Evolutionary conservation across 2,329 filamentous ascomycete species (phyloP), one percentile per base, ranked within the genome.

Genomic region (Botrytis porri): DNA sequence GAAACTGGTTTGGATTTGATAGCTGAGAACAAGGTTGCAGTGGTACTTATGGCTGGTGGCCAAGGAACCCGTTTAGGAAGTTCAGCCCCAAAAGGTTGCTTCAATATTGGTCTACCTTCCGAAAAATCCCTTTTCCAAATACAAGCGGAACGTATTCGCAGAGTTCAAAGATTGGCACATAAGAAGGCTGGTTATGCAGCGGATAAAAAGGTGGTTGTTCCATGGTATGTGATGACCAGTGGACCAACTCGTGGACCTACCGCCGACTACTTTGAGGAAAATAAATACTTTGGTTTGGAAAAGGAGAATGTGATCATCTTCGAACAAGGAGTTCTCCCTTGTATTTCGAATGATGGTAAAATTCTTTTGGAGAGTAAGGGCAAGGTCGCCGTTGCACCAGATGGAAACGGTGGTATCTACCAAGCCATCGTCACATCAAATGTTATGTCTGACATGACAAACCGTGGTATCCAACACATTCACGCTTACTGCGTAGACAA

Each of bases 151-250:
- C 88, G 96, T 71, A 98, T 99, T 81, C 87, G 87, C 80, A 97
- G 94, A 85, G 84, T 97, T 14, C 93, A 98, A 84, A 84, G 90
- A 79, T 86, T 98, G 76, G 95, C 95, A 61, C 87, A 90, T 78
- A 90, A 92, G 82, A 89, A 91, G 81, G 86, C 88, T 71, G 88
- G 88, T 73, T 87, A 87, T 77, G 81, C 80, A 65, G 85, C 84
- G 74, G 85, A 85, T 66, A 86, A 85, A 72, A 85, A 85, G 71
- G 89, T 89, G 61, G 86, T 92, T 45, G 90, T 98, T 60, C 96
- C 96, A 20, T 99, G 96, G 96, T 99, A 99, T 84, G 94, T 99
- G 83, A 99, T 99, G 96, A 99, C 96, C 79, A 97, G 94, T 80
- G 96, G 96, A 7, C 96, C 96, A 63, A 99, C 96, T 12, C 89